Percentiles rank a stretch among this genome's conserved stretches.
Conservation (phyloP, 2,329 filamentous ascomycete species). For the Aspergillus pseudoviridinutans region DNA sequence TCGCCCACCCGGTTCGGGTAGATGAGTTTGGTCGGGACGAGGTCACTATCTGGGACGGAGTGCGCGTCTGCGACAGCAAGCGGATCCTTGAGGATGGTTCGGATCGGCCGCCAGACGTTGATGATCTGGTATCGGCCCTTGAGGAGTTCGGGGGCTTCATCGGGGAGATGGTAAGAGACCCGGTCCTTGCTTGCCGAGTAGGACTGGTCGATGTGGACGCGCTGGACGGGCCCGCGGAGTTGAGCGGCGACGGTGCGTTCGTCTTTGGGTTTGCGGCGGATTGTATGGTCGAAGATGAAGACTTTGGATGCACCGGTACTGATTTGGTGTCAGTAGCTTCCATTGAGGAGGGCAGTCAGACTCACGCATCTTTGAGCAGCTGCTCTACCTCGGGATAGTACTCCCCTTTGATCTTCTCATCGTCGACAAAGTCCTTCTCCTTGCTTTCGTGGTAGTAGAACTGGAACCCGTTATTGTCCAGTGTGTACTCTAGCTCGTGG, state of each 20-base stretch:
- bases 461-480: conserved; percentile 47
- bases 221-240: conserved; percentile 44
- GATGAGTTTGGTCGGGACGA: conserved; percentile 48
- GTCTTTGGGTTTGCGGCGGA: conserved; percentile 37
- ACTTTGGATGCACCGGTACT: conserved; percentile 42
- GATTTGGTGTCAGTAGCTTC: background rate
- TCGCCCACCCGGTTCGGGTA: conserved; percentile 51
- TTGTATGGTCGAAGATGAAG: conserved; percentile 51
- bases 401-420: conserved; percentile 36
- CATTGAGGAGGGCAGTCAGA: background rate
- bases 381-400: conserved; percentile 49
- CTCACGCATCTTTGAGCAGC: conserved; percentile 41
- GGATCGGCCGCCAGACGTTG: conserved; percentile 51
- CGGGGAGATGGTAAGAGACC: conserved; percentile 42
- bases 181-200: conserved; percentile 42
- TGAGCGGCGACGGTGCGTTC: conserved; percentile 30
- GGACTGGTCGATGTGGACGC: conserved; percentile 52
- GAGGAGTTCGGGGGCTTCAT: conserved; percentile 42
- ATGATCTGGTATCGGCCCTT: conserved; percentile 47
- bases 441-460: conserved; percentile 38
- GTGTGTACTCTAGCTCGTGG: conserved; percentile 40
- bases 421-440: conserved; percentile 39
- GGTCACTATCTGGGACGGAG: conserved; percentile 49
- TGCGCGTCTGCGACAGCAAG: conserved; percentile 51
- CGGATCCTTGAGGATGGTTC: conserved; percentile 51